These are phyloP conservation scores for Sistotremastrum suecicum DNA, from an alignment of 768 basidiomycete genomes.

Conservation along the genomic window DNA sequence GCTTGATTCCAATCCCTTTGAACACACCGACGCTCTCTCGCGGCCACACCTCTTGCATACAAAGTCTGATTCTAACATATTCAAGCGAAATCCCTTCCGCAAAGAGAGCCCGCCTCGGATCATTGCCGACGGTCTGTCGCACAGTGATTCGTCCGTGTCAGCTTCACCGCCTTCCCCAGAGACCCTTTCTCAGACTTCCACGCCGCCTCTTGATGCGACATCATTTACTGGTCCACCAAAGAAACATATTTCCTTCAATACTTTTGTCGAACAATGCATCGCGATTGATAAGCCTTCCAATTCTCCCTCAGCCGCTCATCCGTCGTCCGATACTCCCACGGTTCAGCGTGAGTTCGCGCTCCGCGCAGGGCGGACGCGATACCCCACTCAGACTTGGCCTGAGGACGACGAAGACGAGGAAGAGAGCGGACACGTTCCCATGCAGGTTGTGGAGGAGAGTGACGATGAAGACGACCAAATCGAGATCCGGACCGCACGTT, in stretches of 20 bases:
- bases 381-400: neutral
- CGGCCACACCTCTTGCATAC: conserved; percentile 65
- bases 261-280: conserved; percentile 94
- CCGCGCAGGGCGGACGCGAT: conserved; percentile 8
- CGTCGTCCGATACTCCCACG: neutral
- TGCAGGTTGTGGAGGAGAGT: conserved; percentile 8
- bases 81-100: conserved; percentile 38
- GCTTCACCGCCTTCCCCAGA: conserved; percentile 17
- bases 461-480: conserved; percentile 14
- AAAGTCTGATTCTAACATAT: conserved; percentile 80
- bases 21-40: conserved; percentile 5
- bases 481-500: neutral
- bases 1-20: neutral
- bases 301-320: neutral
- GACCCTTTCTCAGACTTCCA: conserved; percentile 3
- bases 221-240: conserved; percentile 21
- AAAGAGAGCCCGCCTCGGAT: conserved; percentile 65
- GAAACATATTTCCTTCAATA: conserved; percentile 94
- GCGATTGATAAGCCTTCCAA: conserved; percentile 61
- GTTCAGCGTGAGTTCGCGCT: conserved; percentile 9
- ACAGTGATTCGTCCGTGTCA: conserved; percentile 1
- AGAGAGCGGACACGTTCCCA: neutral
- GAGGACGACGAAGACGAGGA: conserved; percentile 8
- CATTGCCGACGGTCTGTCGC: conserved; percentile 12
- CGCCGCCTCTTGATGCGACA: conserved; percentile 6